phyloP scores from a whole-genome alignment of 805 yeast species.

The Lachancea sp. region DNA sequence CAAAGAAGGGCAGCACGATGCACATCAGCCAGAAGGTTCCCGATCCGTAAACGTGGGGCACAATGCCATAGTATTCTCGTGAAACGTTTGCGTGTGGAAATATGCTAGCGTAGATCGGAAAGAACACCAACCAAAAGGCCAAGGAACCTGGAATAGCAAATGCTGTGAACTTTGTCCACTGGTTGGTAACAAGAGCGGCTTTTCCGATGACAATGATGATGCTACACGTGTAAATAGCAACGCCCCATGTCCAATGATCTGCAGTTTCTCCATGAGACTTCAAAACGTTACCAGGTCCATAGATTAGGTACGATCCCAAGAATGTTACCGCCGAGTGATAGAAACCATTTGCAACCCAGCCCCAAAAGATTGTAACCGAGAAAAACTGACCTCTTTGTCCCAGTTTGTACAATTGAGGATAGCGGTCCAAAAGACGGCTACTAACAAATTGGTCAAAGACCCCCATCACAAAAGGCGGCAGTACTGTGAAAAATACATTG shows the following conservation, averaged over 20 bases:
- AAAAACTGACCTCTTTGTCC: constrained; percentile 88
- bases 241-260: constrained; percentile 95
- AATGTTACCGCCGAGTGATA: constrained; percentile 86
- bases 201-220: constrained; percentile 86
- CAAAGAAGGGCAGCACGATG: constrained; percentile 67
- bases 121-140: constrained; percentile 71
- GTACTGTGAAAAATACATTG: constrained; percentile 87
- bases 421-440: constrained; percentile 80
- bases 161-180: constrained; percentile 92
- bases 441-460: constrained; percentile 94
- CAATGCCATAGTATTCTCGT: constrained; percentile 74
- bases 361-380: constrained; percentile 90
- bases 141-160: constrained; percentile 95
- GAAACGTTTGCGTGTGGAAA: constrained; percentile 84
- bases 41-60: constrained; percentile 69
- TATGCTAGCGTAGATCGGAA: constrained; percentile 78
- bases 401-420: constrained; percentile 85
- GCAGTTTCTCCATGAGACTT: constrained; percentile 58
- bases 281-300: constrained; percentile 58
- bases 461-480: constrained; percentile 95
- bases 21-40: constrained; percentile 77
- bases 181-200: constrained; percentile 84
- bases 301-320: constrained; percentile 63
- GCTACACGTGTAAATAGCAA: constrained; percentile 81
- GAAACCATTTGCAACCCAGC: constrained; percentile 94